Evolutionary conservation across 441 rosid species (phyloP), one percentile per base, ranked within the genome.

Genomic region (Mallotus repandus): DNA sequence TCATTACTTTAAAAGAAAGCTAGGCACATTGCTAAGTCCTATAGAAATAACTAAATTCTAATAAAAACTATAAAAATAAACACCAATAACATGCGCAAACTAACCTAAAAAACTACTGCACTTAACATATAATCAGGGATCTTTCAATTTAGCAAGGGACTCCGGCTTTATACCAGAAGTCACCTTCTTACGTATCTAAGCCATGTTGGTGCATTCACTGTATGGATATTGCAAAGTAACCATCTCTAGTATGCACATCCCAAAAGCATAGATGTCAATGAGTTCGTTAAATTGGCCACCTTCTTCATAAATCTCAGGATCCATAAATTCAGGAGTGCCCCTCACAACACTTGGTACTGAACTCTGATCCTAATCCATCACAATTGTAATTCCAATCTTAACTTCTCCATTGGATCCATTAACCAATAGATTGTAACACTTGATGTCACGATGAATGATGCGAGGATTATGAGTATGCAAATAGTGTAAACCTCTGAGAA

Each of bases 171-270:
- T 48, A 32, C 87, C 88, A 29, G 87, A 83, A 61, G 82, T 84
- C 71, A 87, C 96, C 81, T 84, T 90, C 89, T 86, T 88, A 74
- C 73, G 86, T 58, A 87, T 87, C 67, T 88, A 87, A 18, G 88
- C 88, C n/a, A 80, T 81, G 74, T 85, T 90, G 64, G 77, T 74
- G 81, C 91, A 87, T 72, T 88, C 96, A 46, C 74, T 69, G 21
- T 87, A 90, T 6, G 41, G 41, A 38, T 38, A 38, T 7, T 9
- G 90, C 55, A 81, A 79, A 7, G 90, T 88, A 52, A 84, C 85
- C 86, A 88, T 81, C 85, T 90, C 96, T 63, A 90, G 54, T 82
- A 72, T 86, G 41, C 93, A 90, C 86, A 90, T 76, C 52, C 91
- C 90, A 69, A 88, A 90, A 49, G 91, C 84, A 81, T 87, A 88